Evolutionary conservation across 2,329 filamentous ascomycete species (phyloP).

Genomic region (Talaromyces rugulosus): DNA sequence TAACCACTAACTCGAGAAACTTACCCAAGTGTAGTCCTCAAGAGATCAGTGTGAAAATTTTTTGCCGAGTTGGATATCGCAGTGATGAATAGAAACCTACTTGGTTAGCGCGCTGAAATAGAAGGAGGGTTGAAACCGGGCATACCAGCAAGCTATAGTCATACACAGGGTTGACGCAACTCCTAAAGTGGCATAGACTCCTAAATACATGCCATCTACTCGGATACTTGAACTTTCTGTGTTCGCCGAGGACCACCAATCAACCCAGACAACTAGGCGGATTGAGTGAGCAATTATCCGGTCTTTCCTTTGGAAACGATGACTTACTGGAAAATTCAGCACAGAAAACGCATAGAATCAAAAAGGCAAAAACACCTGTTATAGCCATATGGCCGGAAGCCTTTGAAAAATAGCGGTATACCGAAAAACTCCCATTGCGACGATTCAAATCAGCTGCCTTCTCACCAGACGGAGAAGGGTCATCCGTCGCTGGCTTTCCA

Average conservation of each 20-base stretch:
- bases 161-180: slow-evolving; percentile 17
- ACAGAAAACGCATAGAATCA: slow-evolving; percentile 33
- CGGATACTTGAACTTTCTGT: too few species aligned
- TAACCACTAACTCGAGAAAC: background rate
- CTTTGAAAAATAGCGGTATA: slow-evolving; percentile 38
- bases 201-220: slow-evolving; percentile 30
- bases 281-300: background rate
- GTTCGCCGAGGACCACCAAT: slow-evolving; percentile 43
- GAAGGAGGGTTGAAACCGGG: too few species aligned
- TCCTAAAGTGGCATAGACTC: slow-evolving; percentile 30
- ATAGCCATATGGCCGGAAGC: slow-evolving; percentile 32
- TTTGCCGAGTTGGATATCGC: slow-evolving; percentile 1
- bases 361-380: slow-evolving; percentile 30
- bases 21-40: slow-evolving; percentile 12
- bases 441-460: background rate
- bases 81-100: background rate
- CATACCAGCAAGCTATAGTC: background rate
- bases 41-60: slow-evolving; percentile 13
- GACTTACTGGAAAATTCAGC: slow-evolving; percentile 35
- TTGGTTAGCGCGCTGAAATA: too few species aligned
- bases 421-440: slow-evolving; percentile 35
- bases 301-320: background rate
- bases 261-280: slow-evolving; percentile 41
- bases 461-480: background rate
- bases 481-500: too few species aligned